These are phyloP conservation scores for Leccinum angustisporum DNA, from an alignment of 1,284 basidiomycete genomes.

Conservation along the genomic window DNA sequence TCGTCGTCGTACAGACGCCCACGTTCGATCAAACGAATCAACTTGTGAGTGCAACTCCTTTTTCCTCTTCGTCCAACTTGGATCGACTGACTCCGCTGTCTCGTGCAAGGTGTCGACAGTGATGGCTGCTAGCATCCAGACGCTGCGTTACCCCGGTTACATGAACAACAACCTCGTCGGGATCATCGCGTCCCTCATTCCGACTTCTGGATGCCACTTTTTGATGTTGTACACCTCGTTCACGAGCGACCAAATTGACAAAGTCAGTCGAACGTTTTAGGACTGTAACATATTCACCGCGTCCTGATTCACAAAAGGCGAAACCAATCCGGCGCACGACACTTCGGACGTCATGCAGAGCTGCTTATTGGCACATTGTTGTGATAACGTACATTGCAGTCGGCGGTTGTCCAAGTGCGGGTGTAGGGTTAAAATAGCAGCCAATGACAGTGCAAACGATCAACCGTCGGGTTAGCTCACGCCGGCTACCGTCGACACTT, in stretches of 20 bases:
- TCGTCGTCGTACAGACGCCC: slow-evolving; percentile 94
- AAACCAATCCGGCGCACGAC: slow-evolving; percentile 91
- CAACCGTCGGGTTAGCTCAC: too few species aligned
- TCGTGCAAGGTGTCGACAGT: slow-evolving; percentile 81
- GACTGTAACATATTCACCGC: not conserved
- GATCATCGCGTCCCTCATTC: slow-evolving; percentile 96
- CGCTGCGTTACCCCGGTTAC: slow-evolving; percentile 95
- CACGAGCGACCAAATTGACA: slow-evolving; percentile 93
- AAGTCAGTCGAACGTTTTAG: slow-evolving; percentile 48
- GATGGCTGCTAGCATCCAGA: slow-evolving; percentile 96
- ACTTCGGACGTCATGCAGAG: slow-evolving; percentile 88
- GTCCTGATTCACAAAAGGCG: slow-evolving; percentile 47
- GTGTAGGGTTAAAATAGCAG: too few species aligned
- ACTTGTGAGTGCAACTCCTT: slow-evolving; percentile 51
- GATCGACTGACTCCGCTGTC: slow-evolving; percentile 3
- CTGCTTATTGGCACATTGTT: too few species aligned
- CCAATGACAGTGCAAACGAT: too few species aligned
- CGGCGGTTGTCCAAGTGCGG: too few species aligned
- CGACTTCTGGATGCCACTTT: slow-evolving; percentile 98
- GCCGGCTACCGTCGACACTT: too few species aligned
- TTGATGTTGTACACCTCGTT: slow-evolving; percentile 97
- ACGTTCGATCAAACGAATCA: slow-evolving; percentile 96
- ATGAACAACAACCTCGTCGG: slow-evolving; percentile 99
- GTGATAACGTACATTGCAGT: too few species aligned
- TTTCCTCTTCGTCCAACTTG: not conserved